phyloP scores from a whole-genome alignment of 306 rosid genomes.

The Hippophae tibetana region DNA sequence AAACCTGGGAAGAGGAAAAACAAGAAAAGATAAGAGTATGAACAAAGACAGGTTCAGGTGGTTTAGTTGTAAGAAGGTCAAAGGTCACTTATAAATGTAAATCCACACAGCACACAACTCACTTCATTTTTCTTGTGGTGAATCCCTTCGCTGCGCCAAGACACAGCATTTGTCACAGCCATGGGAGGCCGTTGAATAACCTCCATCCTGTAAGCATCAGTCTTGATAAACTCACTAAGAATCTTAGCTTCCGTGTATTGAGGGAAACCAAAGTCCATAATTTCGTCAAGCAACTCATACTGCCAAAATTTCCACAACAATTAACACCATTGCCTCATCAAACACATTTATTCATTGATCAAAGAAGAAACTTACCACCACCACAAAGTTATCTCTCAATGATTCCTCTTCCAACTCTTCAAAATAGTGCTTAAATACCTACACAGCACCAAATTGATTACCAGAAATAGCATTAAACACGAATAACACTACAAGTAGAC shows the following conservation, averaged over 20 bases:
- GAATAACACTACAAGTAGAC: background rate
- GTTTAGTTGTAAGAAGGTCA: no score
- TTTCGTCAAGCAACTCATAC: slow-evolving; percentile 79
- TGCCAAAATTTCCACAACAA: slow-evolving; percentile 16
- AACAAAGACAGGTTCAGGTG: no score
- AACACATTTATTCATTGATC: background rate
- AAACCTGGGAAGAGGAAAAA: slow-evolving; percentile 36
- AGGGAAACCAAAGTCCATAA: slow-evolving; percentile 87
- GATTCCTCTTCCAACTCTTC: slow-evolving; percentile 53
- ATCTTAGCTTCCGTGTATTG: slow-evolving; percentile 80
- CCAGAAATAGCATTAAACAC: background rate
- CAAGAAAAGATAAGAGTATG: no score
- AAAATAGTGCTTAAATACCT: slow-evolving; percentile 60
- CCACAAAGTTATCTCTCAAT: slow-evolving; percentile 77
- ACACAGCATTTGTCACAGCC: slow-evolving; percentile 90
- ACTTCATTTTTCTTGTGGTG: slow-evolving; percentile 84
- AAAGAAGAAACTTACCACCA: slow-evolving; percentile 46
- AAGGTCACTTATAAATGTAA: no score
- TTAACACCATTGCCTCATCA: background rate
- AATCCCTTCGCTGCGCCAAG: slow-evolving; percentile 91
- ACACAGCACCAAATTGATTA: background rate
- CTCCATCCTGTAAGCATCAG: slow-evolving; percentile 86
- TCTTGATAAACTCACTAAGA: slow-evolving; percentile 78
- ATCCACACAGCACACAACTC: no score
- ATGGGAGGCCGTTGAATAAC: slow-evolving; percentile 77